Evolutionary conservation across 78 protist species (phyloP).

Genomic region (Isochrysis galbana): DNA sequence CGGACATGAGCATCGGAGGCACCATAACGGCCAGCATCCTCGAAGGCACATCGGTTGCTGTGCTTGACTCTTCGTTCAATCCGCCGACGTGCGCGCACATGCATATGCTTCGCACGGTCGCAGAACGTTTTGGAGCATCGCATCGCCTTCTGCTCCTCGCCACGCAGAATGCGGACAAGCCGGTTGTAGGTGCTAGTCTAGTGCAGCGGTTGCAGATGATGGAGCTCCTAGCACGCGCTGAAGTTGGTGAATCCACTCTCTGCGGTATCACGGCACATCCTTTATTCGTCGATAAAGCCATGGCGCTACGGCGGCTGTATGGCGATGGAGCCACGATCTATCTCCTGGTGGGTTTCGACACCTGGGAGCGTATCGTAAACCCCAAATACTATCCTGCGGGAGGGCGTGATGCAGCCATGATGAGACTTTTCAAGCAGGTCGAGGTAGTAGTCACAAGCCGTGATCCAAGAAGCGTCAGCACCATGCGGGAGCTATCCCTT

Average conservation of each 20-base stretch:
- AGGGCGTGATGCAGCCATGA: neutral
- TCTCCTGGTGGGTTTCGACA: neutral
- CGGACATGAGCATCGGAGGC: neutral
- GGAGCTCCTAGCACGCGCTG: neutral
- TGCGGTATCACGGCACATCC: constrained; percentile 17
- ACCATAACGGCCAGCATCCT: no score
- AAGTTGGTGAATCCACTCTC: neutral
- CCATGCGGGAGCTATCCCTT: neutral
- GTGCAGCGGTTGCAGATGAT: neutral
- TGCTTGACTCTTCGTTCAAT: neutral
- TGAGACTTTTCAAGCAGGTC: neutral
- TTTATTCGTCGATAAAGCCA: neutral
- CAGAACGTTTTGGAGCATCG: neutral
- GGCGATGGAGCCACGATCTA: neutral
- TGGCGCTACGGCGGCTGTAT: neutral
- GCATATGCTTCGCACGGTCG: neutral
- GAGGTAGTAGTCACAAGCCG: neutral
- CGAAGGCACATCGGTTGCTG: neutral
- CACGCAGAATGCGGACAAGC: constrained; percentile 12
- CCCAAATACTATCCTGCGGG: constrained; percentile 2
- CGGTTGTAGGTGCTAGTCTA: neutral
- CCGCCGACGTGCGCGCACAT: constrained; percentile 1
- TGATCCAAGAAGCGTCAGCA: neutral
- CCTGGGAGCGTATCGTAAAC: neutral
- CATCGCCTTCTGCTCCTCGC: neutral